phyloP scores from a whole-genome alignment of 2,329 filamentous ascomycete species.

The Alternaria sp. region DNA sequence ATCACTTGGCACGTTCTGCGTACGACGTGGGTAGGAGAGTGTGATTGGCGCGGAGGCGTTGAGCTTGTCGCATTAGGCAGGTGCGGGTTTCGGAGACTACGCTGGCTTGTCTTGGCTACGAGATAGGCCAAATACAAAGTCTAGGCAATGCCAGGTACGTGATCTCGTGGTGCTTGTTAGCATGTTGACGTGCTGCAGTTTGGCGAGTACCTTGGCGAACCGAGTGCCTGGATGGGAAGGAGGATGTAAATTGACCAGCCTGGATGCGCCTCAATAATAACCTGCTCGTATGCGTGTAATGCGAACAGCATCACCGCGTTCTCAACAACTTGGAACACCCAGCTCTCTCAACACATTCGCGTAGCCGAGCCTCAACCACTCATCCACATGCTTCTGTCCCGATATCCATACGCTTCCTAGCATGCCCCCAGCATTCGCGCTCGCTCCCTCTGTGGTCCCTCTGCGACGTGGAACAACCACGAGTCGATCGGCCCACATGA shows the following conservation, averaged over 20 bases:
- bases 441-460: conserved; percentile 45
- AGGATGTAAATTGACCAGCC: neutral
- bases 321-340: conserved; percentile 32
- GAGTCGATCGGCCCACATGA: conserved; percentile 54
- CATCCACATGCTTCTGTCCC: conserved; percentile 42
- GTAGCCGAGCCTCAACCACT: conserved; percentile 49
- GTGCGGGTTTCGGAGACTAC: conserved; percentile 6
- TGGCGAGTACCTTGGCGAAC: conserved; percentile 15
- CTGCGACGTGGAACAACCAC: conserved; percentile 55
- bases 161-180: conserved; percentile 19
- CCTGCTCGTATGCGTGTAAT: neutral
- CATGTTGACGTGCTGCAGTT: conserved; percentile 14
- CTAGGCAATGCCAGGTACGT: conserved; percentile 4
- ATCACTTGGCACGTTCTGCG: conserved; percentile 26
- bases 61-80: conserved; percentile 9
- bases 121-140: conserved; percentile 20
- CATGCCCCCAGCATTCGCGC: conserved; percentile 57
- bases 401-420: conserved; percentile 53
- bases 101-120: conserved; percentile 10
- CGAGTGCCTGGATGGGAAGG: conserved; percentile 28
- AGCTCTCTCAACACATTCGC: conserved; percentile 46
- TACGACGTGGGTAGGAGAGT: conserved; percentile 2
- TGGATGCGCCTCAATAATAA: neutral
- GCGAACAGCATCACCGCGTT: neutral
- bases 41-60: conserved; percentile 26